Percentiles rank a stretch among this genome's conserved stretches.
Conservation (phyloP, 495 filamentous ascomycete genomes). For the Xylaria venustula region DNA sequence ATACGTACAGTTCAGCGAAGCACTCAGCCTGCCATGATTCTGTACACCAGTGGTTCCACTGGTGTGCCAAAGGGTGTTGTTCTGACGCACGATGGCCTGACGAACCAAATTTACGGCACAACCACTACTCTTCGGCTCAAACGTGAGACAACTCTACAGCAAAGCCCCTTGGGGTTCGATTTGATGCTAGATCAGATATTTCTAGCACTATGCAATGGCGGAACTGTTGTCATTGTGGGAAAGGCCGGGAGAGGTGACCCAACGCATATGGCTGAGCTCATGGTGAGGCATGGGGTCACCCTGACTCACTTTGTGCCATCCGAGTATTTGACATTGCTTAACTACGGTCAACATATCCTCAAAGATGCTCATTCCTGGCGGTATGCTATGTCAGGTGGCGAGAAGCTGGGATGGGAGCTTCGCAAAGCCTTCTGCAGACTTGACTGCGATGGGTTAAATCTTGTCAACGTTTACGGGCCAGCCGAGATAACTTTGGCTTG, state of each 20-base stretch:
- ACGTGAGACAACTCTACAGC: constrained; percentile 23
- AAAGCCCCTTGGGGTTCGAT: constrained; percentile 30
- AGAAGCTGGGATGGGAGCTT: constrained; percentile 9
- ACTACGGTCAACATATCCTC: constrained; percentile 10
- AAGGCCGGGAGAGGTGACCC: constrained; percentile 19
- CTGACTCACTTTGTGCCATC: constrained; percentile 22
- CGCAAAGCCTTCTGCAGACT: constrained; percentile 6
- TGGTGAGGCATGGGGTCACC: constrained; percentile 20
- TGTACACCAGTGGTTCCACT: constrained; percentile 49
- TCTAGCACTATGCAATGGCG: constrained; percentile 18
- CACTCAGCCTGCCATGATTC: constrained; percentile 6
- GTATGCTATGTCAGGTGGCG: constrained; percentile 23
- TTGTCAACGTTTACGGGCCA: constrained; percentile 24
- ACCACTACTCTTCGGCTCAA: constrained; percentile 2
- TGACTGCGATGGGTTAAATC: neutral
- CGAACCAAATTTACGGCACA: constrained; percentile 16
- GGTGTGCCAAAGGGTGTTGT: constrained; percentile 46
- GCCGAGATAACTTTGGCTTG: constrained; percentile 14
- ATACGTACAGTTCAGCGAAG: too few species aligned
- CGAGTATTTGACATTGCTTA: constrained; percentile 21
- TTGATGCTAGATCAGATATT: constrained; percentile 25
- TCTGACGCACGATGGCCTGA: constrained; percentile 25
- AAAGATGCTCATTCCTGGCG: constrained; percentile 15
- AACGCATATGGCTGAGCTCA: constrained; percentile 16
- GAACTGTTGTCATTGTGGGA: constrained; percentile 20